phyloP scores from a whole-genome alignment of 2,329 filamentous ascomycete genomes.

The Fusarium azukiicola region DNA sequence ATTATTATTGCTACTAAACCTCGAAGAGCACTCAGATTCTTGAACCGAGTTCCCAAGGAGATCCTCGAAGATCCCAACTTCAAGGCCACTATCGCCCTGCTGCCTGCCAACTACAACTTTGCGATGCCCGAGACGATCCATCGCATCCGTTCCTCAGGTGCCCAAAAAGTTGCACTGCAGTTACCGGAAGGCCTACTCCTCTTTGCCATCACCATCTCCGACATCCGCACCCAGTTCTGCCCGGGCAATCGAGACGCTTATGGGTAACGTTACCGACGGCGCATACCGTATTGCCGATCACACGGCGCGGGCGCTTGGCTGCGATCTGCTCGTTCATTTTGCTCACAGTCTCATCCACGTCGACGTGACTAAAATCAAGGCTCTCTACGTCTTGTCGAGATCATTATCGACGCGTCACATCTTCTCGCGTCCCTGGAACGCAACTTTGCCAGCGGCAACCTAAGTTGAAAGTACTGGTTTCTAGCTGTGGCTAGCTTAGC shows the following conservation, averaged over 20 bases:
- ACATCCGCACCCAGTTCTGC: constrained; percentile 97
- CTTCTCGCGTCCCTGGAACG: constrained; percentile 92
- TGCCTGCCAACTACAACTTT: constrained; percentile 97
- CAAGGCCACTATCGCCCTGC: constrained; percentile 91
- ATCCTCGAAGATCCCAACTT: constrained; percentile 93
- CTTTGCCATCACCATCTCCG: constrained; percentile 98
- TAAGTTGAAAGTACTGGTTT: too few species aligned
- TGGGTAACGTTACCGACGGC: constrained; percentile 99
- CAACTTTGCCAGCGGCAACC: constrained; percentile 90
- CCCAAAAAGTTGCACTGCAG: constrained; percentile 94
- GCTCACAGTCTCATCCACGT: constrained; percentile 98
- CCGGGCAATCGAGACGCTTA: constrained; percentile 93
- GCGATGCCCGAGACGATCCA: constrained; percentile 99
- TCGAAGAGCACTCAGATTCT: constrained; percentile 86
- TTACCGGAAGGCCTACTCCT: constrained; percentile 97
- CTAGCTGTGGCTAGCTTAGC: too few species aligned
- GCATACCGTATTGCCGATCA: constrained; percentile 99
- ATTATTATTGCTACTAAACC: constrained; percentile 81
- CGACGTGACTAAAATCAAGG: constrained; percentile 97
- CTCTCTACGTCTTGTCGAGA: constrained; percentile 98
- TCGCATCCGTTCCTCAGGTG: constrained; percentile 89
- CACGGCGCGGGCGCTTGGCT: constrained; percentile 95
- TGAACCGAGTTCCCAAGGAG: constrained; percentile 94
- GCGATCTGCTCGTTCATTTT: constrained; percentile 97
- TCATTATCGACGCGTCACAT: constrained; percentile 95